Evolutionary conservation across 257 asterid species (phyloP).

Genomic region (Schizonepeta tenuifolia): DNA sequence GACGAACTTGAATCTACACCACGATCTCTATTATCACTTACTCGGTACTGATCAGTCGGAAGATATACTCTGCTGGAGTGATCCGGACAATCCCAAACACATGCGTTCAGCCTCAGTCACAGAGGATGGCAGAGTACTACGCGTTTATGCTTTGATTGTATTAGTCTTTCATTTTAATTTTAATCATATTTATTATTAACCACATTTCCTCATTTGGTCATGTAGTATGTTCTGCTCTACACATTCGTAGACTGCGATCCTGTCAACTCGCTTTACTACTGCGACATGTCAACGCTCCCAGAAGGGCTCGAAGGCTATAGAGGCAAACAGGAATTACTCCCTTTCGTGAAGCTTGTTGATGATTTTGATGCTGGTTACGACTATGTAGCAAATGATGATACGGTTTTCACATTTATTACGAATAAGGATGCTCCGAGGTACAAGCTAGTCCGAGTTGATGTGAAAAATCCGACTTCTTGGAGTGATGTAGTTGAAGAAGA

Average conservation of each 20-base stretch:
- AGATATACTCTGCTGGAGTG: conserved; percentile 86
- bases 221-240: conserved; percentile 81
- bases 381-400: conserved; percentile 71
- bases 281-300: conserved; percentile 62
- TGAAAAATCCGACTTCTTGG: conserved; percentile 68
- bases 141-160: background rate
- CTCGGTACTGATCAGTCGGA: conserved; percentile 85
- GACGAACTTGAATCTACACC: conserved; percentile 70
- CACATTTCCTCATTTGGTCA: too few relatives aligned
- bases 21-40: conserved; percentile 81
- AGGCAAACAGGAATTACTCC: conserved; percentile 54
- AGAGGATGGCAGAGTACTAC: conserved; percentile 83
- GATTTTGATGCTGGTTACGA: conserved; percentile 70
- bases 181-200: background rate
- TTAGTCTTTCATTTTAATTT: background rate
- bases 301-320: conserved; percentile 66
- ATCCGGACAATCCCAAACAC: conserved; percentile 77
- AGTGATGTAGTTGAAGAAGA: conserved; percentile 67
- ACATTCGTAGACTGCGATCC: conserved; percentile 69
- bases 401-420: conserved; percentile 76
- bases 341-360: conserved; percentile 80
- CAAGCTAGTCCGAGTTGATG: conserved; percentile 77
- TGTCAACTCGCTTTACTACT: conserved; percentile 75
- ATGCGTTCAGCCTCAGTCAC: conserved; percentile 70
- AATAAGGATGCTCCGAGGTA: conserved; percentile 91